A percentile compares a stretch with the other conserved stretches of the same genome.
phyloP scores from a whole-genome alignment of 2,329 filamentous ascomycete species.

The Aureobasidium namibiae region DNA sequence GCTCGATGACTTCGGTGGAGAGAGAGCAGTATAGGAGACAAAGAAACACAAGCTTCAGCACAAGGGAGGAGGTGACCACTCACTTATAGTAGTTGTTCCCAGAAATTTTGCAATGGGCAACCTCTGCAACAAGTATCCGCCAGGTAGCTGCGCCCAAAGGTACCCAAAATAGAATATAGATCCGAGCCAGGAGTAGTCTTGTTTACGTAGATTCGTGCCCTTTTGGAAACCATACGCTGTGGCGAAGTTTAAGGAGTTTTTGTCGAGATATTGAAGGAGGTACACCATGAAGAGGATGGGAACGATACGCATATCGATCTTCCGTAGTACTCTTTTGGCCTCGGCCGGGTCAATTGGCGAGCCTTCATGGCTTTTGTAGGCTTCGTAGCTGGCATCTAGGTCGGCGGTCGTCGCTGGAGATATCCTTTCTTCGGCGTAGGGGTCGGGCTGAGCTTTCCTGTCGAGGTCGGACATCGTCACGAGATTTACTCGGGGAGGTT shows the following conservation, averaged over 20 bases:
- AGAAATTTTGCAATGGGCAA: slow-evolving; percentile 40
- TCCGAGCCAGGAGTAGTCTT: slow-evolving; percentile 46
- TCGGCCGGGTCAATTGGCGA: slow-evolving; percentile 15
- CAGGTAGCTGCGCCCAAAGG: slow-evolving; percentile 38
- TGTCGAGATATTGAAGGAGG: slow-evolving; percentile 35
- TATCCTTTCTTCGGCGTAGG: neutral
- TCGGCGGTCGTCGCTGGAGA: neutral
- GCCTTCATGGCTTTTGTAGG: slow-evolving; percentile 20
- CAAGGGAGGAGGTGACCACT: neutral
- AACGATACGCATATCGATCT: slow-evolving; percentile 29
- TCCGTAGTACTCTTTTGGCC: slow-evolving; percentile 26
- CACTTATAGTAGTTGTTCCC: slow-evolving; percentile 22
- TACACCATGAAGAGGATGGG: slow-evolving; percentile 29
- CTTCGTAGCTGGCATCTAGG: slow-evolving; percentile 23
- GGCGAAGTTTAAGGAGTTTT: slow-evolving; percentile 35
- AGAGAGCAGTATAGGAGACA: no score
- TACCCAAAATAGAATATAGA: slow-evolving; percentile 46
- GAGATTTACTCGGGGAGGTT: neutral
- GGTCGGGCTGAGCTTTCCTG: neutral
- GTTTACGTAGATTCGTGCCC: slow-evolving; percentile 39
- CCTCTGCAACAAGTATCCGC: slow-evolving; percentile 36
- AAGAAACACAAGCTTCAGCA: no score
- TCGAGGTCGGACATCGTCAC: neutral
- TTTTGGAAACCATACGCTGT: slow-evolving; percentile 41
- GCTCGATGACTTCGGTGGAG: no score